These are phyloP conservation scores for Calonectria fujianensis DNA, from an alignment of 2,329 filamentous ascomycete species.

Conservation along the genomic window DNA sequence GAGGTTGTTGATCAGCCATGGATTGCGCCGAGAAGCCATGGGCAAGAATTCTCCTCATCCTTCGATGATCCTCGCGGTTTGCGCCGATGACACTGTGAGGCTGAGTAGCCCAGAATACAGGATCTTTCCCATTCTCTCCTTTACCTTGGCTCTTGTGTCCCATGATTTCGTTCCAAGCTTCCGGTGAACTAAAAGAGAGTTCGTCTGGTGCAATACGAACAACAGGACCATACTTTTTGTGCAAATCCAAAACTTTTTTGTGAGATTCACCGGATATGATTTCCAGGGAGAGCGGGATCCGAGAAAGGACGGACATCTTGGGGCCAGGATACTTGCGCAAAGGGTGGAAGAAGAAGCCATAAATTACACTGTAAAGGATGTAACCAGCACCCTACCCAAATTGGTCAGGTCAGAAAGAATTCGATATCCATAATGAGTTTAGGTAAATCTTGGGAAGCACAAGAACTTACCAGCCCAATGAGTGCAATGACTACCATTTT, in stretches of 20 bases:
- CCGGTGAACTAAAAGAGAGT: constrained; percentile 54
- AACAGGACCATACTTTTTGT: constrained; percentile 56
- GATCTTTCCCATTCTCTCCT: constrained; percentile 25
- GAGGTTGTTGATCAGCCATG: constrained; percentile 51
- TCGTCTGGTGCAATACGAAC: constrained; percentile 63
- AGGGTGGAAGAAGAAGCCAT: background rate
- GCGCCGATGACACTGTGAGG: constrained; percentile 35
- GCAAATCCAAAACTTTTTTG: constrained; percentile 31
- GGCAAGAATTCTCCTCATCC: constrained; percentile 41
- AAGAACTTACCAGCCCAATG: background rate
- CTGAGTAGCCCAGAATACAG: background rate
- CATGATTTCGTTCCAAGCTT: constrained; percentile 39
- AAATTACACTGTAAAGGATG: background rate
- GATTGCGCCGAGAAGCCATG: constrained; percentile 53
- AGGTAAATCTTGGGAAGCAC: background rate
- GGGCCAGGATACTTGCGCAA: background rate
- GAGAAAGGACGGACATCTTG: background rate
- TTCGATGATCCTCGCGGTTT: constrained; percentile 38
- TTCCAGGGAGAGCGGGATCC: background rate
- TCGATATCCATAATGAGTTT: background rate
- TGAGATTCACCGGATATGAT: background rate
- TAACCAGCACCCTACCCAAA: background rate
- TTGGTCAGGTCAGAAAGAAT: background rate
- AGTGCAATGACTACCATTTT: background rate
- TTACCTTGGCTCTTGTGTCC: background rate